Base-by-base conservation (phyloP, 768 basidiomycete genomes). In the Gloeostereum incarnatum region DNA sequence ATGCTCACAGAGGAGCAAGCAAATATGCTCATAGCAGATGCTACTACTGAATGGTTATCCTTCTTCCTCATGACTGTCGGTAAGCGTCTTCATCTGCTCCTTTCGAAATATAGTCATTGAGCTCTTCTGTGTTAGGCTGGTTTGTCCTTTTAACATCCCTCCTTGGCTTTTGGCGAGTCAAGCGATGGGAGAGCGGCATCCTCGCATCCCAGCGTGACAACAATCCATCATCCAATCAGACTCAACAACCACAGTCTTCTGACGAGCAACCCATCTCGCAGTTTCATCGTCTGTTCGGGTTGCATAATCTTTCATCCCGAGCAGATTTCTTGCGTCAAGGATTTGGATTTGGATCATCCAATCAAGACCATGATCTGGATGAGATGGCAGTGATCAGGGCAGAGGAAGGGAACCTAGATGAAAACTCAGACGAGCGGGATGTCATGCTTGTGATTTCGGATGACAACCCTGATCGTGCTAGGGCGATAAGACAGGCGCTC, bases 31-130 rank as follows among this genome's bases (percentile, higher is more conserved):
- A 58, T 76, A 4, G 63, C 66, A n/a, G 74, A 83, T 56, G 71
- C 79, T 17, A 87, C 91, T 0, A 82, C 84, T 17, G 92, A 97
- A 54, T 97, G 90, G 90, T 63, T 98, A 36, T 88, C 89, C 11
- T 98, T 97, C 65, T 76, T 93, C 62, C 61, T 97, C 47, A 96
- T 97, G 88, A 89, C 83, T 24, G 63, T 90, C 34, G 80, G 80
- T 79, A 45, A 29, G 76, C 62, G 20, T 19, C 22, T 35, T 33
- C 31, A 24, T 31, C 10, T 11, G n/a, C n/a, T n/a, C n/a, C n/a
- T n/a, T n/a, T n/a, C n/a, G n/a, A n/a, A n/a, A n/a, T 3, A n/a
- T n/a, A 24, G 13, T 26, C 33, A 19, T 27, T 47, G 10, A 36
- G 19, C 27, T 11, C 23, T 14, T n/a, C 1, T 5, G 23, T 16